Evolutionary conservation across 129 eudicot genomes (phyloP).

Genomic region (Sambucus nigra): DNA sequence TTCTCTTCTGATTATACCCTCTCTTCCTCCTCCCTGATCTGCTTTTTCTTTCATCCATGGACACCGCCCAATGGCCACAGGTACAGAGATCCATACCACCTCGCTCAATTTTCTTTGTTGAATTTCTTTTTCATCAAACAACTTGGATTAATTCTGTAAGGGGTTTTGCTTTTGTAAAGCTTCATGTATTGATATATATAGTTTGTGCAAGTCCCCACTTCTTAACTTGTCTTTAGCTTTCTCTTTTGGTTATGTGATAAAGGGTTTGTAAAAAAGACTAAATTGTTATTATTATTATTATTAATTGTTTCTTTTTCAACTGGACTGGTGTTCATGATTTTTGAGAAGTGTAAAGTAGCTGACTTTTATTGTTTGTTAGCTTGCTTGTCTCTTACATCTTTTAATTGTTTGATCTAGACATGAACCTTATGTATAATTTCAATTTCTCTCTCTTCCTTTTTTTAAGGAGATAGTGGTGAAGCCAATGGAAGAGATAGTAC

Average conservation of each 20-base stretch:
- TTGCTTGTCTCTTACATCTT: slow-evolving; percentile 2
- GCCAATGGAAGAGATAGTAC: slow-evolving; percentile 26
- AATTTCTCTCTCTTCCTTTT: neutral
- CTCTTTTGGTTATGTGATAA: no score
- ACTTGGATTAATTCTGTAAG: no score
- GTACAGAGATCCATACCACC: slow-evolving; percentile 11
- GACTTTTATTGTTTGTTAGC: slow-evolving; percentile 7
- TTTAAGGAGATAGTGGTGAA: slow-evolving; percentile 24
- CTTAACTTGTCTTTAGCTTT: no score
- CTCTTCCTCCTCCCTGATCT: slow-evolving; percentile 8
- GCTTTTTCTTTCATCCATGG: slow-evolving; percentile 20
- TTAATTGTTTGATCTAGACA: neutral
- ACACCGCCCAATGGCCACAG: slow-evolving; percentile 32
- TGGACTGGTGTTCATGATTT: slow-evolving; percentile 2
- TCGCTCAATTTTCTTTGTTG: neutral
- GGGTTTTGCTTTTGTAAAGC: neutral
- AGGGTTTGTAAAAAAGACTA: neutral
- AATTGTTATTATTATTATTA: neutral
- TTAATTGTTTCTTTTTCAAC: slow-evolving; percentile 5
- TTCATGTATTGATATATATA: neutral
- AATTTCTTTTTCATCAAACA: neutral
- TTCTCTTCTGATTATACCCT: slow-evolving; percentile 12
- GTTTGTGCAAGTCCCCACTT: neutral
- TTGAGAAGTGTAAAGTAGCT: slow-evolving; percentile 7
- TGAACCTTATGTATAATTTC: neutral